Conservation (phyloP, 192 early-diverging fungal genomes). For the Coemansia sp. region DNA sequence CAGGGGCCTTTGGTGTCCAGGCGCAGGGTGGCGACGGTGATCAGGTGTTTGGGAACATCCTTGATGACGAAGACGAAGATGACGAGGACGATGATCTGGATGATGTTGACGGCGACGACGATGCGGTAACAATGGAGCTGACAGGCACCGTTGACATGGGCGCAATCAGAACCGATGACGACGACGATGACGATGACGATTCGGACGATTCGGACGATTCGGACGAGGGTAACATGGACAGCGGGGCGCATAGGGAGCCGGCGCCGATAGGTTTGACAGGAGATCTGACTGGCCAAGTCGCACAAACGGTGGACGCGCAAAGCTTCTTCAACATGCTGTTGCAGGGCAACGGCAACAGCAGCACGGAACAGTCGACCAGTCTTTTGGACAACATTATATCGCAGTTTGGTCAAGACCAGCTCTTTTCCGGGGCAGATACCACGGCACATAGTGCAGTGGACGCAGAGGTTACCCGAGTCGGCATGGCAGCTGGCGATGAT, state of each 20-base stretch:
- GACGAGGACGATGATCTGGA: slow-evolving; percentile 24
- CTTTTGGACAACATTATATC: slow-evolving; percentile 46
- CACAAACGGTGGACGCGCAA: slow-evolving; percentile 6
- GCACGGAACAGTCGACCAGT: slow-evolving; percentile 22
- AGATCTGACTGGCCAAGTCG: background rate
- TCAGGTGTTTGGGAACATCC: slow-evolving; percentile 6
- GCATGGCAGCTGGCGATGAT: background rate
- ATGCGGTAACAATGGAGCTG: slow-evolving; percentile 45
- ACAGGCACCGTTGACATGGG: slow-evolving; percentile 39
- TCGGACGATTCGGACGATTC: background rate
- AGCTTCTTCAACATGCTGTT: slow-evolving; percentile 38
- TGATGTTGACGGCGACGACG: slow-evolving; percentile 30
- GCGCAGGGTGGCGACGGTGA: background rate
- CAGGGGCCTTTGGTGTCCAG: background rate
- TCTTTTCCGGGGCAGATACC: background rate
- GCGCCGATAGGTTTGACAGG: background rate
- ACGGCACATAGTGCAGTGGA: slow-evolving; percentile 9
- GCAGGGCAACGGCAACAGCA: slow-evolving; percentile 12
- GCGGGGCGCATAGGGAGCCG: too few relatives aligned
- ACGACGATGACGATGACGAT: background rate
- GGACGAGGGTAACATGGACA: too few relatives aligned
- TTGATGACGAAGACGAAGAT: slow-evolving; percentile 17
- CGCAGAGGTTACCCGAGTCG: slow-evolving; percentile 32
- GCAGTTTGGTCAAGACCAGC: slow-evolving; percentile 27
- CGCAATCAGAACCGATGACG: slow-evolving; percentile 4